Conservation (phyloP, 129 eudicot genomes). For the Smallanthus sonchifolius region DNA sequence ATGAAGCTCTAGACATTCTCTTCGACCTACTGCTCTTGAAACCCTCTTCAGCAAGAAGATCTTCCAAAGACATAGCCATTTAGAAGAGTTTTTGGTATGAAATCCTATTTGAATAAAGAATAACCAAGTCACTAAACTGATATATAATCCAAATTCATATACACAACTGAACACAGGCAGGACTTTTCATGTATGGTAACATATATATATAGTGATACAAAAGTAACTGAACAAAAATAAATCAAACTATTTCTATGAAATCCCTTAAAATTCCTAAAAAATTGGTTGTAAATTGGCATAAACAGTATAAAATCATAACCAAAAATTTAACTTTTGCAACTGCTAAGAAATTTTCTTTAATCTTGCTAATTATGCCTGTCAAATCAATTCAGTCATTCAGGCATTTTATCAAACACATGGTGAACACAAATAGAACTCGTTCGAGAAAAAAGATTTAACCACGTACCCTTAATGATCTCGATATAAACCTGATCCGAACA, state of each 20-base stretch:
- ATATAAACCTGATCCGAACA: conserved; percentile 16
- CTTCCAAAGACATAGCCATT: conserved; percentile 82
- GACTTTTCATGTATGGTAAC: background rate
- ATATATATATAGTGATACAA: background rate
- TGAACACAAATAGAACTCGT: background rate
- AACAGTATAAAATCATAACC: background rate
- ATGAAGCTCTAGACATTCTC: conserved; percentile 41
- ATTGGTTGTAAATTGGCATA: background rate
- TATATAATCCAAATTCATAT: background rate
- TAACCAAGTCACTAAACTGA: background rate
- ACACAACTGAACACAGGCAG: background rate
- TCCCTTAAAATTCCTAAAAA: background rate
- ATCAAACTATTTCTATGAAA: background rate
- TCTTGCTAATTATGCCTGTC: background rate
- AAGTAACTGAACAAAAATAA: background rate
- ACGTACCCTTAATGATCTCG: conserved; percentile 6
- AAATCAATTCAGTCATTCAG: background rate
- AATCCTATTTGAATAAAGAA: conserved; percentile 29
- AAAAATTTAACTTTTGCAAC: background rate
- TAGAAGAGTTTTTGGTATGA: conserved; percentile 14
- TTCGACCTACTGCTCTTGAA: conserved; percentile 53
- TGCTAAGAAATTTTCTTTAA: background rate
- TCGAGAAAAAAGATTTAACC: background rate
- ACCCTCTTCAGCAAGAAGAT: conserved; percentile 73
- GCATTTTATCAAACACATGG: conserved; percentile 6